Evolutionary conservation across 2,329 filamentous ascomycete genomes (phyloP).

Genomic region (Cordyceps farinosa): DNA sequence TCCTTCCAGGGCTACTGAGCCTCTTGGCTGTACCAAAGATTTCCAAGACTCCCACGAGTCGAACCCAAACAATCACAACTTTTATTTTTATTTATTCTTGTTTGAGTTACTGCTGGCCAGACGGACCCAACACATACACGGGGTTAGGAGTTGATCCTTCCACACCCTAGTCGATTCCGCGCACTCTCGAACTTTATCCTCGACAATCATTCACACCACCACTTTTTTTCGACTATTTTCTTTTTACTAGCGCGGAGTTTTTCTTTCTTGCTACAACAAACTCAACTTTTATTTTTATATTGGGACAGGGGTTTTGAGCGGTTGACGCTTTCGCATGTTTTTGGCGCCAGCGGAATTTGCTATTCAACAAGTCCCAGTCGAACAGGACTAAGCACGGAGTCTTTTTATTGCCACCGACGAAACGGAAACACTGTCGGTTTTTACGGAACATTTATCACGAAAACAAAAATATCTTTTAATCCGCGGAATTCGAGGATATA

Average conservation of each 20-base stretch:
- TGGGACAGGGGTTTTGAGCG: slow-evolving; percentile 2
- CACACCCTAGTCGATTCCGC: not conserved
- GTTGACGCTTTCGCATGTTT: slow-evolving; percentile 18
- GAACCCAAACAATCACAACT: not conserved
- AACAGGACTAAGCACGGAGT: slow-evolving; percentile 16
- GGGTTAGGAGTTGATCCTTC: slow-evolving; percentile 13
- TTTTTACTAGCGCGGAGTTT: slow-evolving; percentile 21
- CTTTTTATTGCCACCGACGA: slow-evolving; percentile 7
- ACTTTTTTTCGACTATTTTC: not conserved
- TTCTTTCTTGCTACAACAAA: not conserved
- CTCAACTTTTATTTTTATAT: not conserved
- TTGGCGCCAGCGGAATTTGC: slow-evolving; percentile 6
- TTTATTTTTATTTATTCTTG: slow-evolving; percentile 3
- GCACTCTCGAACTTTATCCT: not conserved
- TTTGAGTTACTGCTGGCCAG: slow-evolving; percentile 15
- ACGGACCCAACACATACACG: slow-evolving; percentile 2
- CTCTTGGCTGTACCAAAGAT: slow-evolving; percentile 12
- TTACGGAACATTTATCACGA: not conserved
- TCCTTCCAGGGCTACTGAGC: slow-evolving; percentile 50
- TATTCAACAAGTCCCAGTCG: slow-evolving; percentile 16
- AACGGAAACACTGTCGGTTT: not conserved
- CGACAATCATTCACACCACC: slow-evolving; percentile 7
- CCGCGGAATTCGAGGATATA: not conserved
- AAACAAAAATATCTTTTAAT: slow-evolving; percentile 15
- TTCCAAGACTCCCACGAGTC: slow-evolving; percentile 10